Percentiles rank a stretch among this genome's conserved stretches.
Conservation (phyloP, 2,329 filamentous ascomycete species). For the Diplodia sapinea region DNA sequence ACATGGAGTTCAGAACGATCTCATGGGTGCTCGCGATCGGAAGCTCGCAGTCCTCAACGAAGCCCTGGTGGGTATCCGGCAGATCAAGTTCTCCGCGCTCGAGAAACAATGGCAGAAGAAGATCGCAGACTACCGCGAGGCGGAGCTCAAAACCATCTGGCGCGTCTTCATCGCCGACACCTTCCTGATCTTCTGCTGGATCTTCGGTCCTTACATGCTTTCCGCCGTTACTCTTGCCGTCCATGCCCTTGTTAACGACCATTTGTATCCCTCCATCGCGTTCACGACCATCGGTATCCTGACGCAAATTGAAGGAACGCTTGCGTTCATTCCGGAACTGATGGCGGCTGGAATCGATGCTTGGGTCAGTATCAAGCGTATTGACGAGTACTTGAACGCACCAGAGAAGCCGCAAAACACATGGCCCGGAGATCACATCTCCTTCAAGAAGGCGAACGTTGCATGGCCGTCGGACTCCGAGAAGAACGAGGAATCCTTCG, state of each 20-base stretch:
- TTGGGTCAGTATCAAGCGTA: constrained; percentile 72
- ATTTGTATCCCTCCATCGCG: constrained; percentile 72
- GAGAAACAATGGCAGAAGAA: constrained; percentile 76
- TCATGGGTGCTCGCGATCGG: constrained; percentile 78
- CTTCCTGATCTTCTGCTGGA: constrained; percentile 52
- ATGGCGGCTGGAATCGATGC: constrained; percentile 74
- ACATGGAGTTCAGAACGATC: constrained; percentile 55
- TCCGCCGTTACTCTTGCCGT: constrained; percentile 72
- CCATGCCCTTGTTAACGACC: constrained; percentile 68
- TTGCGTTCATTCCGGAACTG: constrained; percentile 75
- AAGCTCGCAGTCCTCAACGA: constrained; percentile 80
- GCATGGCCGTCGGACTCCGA: constrained; percentile 72
- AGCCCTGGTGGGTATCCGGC: constrained; percentile 76
- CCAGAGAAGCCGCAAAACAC: constrained; percentile 66
- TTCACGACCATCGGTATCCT: constrained; percentile 81
- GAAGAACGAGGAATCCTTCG: constrained; percentile 61
- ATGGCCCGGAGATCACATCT: constrained; percentile 63
- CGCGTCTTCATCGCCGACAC: constrained; percentile 69
- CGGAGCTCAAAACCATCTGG: constrained; percentile 72
- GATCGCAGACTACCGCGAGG: constrained; percentile 68
- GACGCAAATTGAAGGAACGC: constrained; percentile 71
- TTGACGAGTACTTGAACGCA: constrained; percentile 72
- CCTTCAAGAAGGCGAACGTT: constrained; percentile 71
- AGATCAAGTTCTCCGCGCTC: constrained; percentile 83
- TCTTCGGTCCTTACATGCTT: constrained; percentile 74